Evolutionary conservation across 176 grass and related monocot genomes (phyloP).

Genomic region (Metroxylon sagu): DNA sequence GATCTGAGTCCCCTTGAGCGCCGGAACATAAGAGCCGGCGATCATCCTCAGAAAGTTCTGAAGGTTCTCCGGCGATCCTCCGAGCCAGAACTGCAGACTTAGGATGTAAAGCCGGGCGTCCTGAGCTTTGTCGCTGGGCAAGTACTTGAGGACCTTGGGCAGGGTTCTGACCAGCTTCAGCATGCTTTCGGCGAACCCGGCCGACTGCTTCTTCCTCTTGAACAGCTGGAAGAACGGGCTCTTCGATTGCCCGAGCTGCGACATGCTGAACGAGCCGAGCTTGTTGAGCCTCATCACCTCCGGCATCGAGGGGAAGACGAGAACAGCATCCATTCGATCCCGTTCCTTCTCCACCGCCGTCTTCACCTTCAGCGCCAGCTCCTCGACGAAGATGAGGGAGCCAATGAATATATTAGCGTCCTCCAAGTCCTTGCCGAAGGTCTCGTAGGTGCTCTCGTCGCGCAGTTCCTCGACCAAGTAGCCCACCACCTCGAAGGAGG

Average conservation of each 20-base stretch:
- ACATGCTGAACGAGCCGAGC: constrained; percentile 97
- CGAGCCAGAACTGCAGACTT: constrained; percentile 98
- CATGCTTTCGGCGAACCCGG: constrained; percentile 93
- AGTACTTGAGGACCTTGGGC: constrained; percentile 98
- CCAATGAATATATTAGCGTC: constrained; percentile 94
- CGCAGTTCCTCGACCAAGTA: constrained; percentile 95
- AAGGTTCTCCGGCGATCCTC: constrained; percentile 87
- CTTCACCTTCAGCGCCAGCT: constrained; percentile 88
- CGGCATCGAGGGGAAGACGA: constrained; percentile 97
- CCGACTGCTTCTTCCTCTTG: constrained; percentile 77
- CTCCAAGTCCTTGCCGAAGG: constrained; percentile 76
- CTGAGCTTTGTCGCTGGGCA: constrained; percentile 98
- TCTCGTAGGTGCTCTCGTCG: constrained; percentile 52
- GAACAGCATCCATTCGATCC: constrained; percentile 88
- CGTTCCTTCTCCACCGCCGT: constrained; percentile 60
- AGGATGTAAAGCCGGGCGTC: constrained; percentile 96
- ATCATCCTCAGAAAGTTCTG: constrained; percentile 99
- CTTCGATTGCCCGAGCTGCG: constrained; percentile 97
- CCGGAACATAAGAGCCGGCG: constrained; percentile 60
- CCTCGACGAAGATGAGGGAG: constrained; percentile 99
- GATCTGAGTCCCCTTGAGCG: constrained; percentile 49
- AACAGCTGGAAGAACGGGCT: constrained; percentile 99
- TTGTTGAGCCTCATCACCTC: constrained; percentile 99
- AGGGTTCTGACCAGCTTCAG: constrained; percentile 92
- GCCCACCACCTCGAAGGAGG: constrained; percentile 80